These are phyloP conservation scores for Castanea sativa DNA, from an alignment of 306 rosid species.

Conservation along the genomic window DNA sequence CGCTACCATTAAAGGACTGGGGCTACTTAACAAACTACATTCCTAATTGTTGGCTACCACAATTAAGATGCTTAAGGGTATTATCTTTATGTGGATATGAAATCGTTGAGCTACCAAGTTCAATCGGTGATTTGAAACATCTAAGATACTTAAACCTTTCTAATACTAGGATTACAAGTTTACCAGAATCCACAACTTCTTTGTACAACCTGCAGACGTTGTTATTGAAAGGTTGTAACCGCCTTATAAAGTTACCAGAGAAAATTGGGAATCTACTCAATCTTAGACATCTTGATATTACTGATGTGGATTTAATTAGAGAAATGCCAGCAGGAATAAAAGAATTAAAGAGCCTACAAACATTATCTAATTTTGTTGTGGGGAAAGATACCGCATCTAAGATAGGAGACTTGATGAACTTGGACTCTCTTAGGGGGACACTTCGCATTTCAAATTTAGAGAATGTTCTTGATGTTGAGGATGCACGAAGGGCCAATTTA, in stretches of 20 bases:
- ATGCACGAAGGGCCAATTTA: not conserved
- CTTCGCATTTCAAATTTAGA: not conserved
- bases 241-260: not conserved
- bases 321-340: not conserved
- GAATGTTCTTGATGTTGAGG: not conserved
- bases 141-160: not conserved
- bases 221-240: rapidly evolving
- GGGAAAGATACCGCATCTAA: rapidly evolving
- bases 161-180: rapidly evolving
- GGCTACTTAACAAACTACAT: constrained; percentile 7
- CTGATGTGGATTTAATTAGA: rapidly evolving
- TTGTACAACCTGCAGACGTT: constrained; percentile 1
- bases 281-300: no score
- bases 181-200: not conserved
- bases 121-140: not conserved
- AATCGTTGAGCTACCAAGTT: not conserved
- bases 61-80: not conserved
- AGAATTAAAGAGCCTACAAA: not conserved
- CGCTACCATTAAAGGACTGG: not conserved
- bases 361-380: no score
- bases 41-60: not conserved
- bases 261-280: not conserved
- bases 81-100: not conserved
- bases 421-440: not conserved
- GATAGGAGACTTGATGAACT: not conserved